Evolutionary conservation across 179 eudicot genomes (phyloP).

Genomic region (Patellifolia procumbens): DNA sequence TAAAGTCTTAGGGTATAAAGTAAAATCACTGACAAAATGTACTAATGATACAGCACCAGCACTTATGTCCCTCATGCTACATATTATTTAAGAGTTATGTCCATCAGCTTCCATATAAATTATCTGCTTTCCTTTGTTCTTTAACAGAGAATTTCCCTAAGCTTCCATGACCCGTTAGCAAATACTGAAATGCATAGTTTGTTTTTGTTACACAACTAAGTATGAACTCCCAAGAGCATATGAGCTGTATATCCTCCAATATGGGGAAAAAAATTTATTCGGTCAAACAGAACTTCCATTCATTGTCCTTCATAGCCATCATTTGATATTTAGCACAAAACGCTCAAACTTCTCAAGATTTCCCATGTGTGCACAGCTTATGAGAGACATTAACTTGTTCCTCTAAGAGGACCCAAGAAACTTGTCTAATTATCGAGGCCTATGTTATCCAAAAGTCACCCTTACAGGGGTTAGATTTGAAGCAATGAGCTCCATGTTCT

Average conservation of each 20-base stretch:
- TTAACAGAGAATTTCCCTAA: neutral
- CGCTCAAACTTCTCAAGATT: neutral
- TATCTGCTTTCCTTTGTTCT: conserved; percentile 4
- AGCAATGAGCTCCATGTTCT: neutral
- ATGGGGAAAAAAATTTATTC: neutral
- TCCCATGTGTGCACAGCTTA: neutral
- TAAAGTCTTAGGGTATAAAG: neutral
- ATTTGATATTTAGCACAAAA: neutral
- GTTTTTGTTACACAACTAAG: neutral
- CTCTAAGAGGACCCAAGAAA: neutral
- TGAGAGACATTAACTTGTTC: neutral
- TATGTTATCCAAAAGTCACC: too few relatives aligned
- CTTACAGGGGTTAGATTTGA: too few relatives aligned
- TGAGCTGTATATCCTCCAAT: neutral
- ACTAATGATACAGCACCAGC: neutral
- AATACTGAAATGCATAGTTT: neutral
- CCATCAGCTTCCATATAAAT: neutral
- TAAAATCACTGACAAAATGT: neutral
- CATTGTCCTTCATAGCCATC: neutral
- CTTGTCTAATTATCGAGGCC: too few relatives aligned
- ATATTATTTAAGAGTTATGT: neutral
- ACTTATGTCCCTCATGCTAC: neutral
- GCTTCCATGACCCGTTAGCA: neutral
- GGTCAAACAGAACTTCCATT: neutral
- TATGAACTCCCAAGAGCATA: neutral